These are phyloP conservation scores for Pichia pseudocactophila DNA, from an alignment of 805 yeast genomes.

Conservation along the genomic window DNA sequence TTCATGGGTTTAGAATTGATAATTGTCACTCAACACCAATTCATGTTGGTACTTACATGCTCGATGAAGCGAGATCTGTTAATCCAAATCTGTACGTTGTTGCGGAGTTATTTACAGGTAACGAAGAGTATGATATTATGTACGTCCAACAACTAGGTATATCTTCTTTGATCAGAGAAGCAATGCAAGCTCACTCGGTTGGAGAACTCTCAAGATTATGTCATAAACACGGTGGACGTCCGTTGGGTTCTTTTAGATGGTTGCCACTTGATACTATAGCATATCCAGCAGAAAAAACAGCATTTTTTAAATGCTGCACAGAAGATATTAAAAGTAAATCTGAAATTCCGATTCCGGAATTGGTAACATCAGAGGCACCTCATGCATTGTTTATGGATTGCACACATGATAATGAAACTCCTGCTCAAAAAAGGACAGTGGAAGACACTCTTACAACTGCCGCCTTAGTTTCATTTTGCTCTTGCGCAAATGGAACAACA, in stretches of 20 bases:
- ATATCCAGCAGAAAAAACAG: slow-evolving; percentile 47
- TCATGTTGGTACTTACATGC: slow-evolving; percentile 82
- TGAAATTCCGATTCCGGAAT: slow-evolving; percentile 60
- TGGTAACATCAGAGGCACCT: slow-evolving; percentile 62
- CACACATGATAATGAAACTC: slow-evolving; percentile 91
- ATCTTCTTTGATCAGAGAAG: slow-evolving; percentile 84
- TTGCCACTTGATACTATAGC: slow-evolving; percentile 68
- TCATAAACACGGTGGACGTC: slow-evolving; percentile 90
- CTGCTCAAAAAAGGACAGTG: slow-evolving; percentile 80
- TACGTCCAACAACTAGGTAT: slow-evolving; percentile 89
- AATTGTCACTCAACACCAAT: slow-evolving; percentile 95
- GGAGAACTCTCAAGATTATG: slow-evolving; percentile 78
- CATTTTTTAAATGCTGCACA: slow-evolving; percentile 11
- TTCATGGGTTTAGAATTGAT: slow-evolving; percentile 87
- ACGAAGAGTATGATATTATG: slow-evolving; percentile 80
- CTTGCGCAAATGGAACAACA: slow-evolving; percentile 90
- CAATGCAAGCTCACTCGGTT: slow-evolving; percentile 93
- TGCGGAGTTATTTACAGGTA: slow-evolving; percentile 90
- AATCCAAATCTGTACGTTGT: slow-evolving; percentile 87
- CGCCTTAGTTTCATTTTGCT: slow-evolving; percentile 85
- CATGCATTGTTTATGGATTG: slow-evolving; percentile 97
- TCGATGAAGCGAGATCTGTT: slow-evolving; percentile 79
- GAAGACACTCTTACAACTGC: slow-evolving; percentile 95
- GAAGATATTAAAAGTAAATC: slow-evolving; percentile 35
- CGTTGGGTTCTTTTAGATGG: slow-evolving; percentile 85